A percentile compares a stretch with the other conserved stretches of the same genome.
Evolutionary conservation across 73 alveolate species (phyloP).

Genomic region (Paramecium caudatum): DNA sequence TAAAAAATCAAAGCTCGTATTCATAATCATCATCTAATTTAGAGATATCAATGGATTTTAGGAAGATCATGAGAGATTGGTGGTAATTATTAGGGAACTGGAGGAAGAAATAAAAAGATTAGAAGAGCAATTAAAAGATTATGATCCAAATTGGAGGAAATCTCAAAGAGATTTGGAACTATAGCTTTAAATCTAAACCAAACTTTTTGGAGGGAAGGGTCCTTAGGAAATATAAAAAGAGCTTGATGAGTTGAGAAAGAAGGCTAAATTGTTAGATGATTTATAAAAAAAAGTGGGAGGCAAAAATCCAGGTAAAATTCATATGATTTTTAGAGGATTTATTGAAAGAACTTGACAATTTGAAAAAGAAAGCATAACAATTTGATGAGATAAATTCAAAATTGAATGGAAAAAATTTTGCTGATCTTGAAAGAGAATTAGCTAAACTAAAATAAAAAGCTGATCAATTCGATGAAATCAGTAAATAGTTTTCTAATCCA

Average conservation of each 20-base stretch:
- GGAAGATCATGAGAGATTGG: slow-evolving; percentile 37
- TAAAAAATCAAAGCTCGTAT: slow-evolving; percentile 9
- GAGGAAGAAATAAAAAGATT: background rate
- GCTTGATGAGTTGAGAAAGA: slow-evolving; percentile 1
- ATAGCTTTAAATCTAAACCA: background rate
- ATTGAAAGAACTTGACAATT: slow-evolving; percentile 34
- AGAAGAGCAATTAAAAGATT: slow-evolving; percentile 43
- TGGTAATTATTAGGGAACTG: slow-evolving; percentile 19
- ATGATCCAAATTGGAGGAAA: slow-evolving; percentile 54
- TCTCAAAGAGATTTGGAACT: slow-evolving; percentile 15
- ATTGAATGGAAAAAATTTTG: slow-evolving; percentile 3
- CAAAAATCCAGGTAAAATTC: background rate
- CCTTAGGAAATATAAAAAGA: background rate
- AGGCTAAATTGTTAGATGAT: background rate
- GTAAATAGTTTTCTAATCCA: slow-evolving; percentile 19
- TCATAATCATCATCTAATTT: background rate
- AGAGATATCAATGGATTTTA: background rate
- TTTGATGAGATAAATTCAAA: slow-evolving; percentile 46
- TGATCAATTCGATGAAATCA: slow-evolving; percentile 32
- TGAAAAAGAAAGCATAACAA: slow-evolving; percentile 56
- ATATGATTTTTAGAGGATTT: slow-evolving; percentile 52
- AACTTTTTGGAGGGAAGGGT: background rate
- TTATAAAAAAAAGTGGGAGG: slow-evolving; percentile 37
- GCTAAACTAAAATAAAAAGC: slow-evolving; percentile 44
- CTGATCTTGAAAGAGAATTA: slow-evolving; percentile 45